phyloP scores from a whole-genome alignment of 108 stramenopile species.

The Nitzschia sp. region DNA sequence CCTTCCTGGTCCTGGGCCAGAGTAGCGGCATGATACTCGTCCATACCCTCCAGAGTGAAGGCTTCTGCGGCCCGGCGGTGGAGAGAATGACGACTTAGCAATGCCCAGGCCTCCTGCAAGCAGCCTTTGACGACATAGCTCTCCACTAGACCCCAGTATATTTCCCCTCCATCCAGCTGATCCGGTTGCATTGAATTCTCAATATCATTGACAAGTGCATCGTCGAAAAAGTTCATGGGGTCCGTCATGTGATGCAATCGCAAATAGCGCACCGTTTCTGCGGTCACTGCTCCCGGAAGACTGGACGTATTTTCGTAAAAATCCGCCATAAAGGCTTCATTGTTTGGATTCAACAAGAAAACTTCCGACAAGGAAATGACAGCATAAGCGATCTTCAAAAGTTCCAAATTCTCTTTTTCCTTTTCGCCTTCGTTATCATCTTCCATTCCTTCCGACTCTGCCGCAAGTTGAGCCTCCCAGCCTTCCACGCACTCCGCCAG shows the following conservation, averaged over 20 bases:
- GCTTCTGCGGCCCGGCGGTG: slow-evolving; percentile 37
- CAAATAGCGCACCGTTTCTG: slow-evolving; percentile 78
- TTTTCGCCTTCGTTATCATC: slow-evolving; percentile 16
- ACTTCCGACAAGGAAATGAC: slow-evolving; percentile 68
- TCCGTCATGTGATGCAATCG: slow-evolving; percentile 45
- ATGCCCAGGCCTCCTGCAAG: slow-evolving; percentile 69
- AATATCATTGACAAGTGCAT: slow-evolving; percentile 32
- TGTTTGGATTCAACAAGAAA: slow-evolving; percentile 48
- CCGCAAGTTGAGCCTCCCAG: slow-evolving; percentile 28
- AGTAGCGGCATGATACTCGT: slow-evolving; percentile 17
- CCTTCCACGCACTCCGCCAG: slow-evolving; percentile 50
- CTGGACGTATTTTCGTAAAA: slow-evolving; percentile 31
- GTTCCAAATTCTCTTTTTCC: slow-evolving; percentile 46
- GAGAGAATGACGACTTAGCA: slow-evolving; percentile 65
- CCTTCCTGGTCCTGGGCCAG: slow-evolving; percentile 57
- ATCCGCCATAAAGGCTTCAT: slow-evolving; percentile 9
- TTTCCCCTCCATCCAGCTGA: slow-evolving; percentile 39
- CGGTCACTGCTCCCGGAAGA: slow-evolving; percentile 64
- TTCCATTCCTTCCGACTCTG: slow-evolving; percentile 14
- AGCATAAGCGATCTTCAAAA: slow-evolving; percentile 55
- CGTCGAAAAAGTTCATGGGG: neutral
- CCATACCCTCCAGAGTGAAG: slow-evolving; percentile 1
- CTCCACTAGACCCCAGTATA: slow-evolving; percentile 61
- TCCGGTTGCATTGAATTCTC: slow-evolving; percentile 64
- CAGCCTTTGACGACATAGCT: slow-evolving; percentile 52